Percentiles rank a stretch among this genome's conserved stretches.
Evolutionary conservation across 495 filamentous ascomycete species (phyloP).

Genomic region (Cudoniella acicularis): DNA sequence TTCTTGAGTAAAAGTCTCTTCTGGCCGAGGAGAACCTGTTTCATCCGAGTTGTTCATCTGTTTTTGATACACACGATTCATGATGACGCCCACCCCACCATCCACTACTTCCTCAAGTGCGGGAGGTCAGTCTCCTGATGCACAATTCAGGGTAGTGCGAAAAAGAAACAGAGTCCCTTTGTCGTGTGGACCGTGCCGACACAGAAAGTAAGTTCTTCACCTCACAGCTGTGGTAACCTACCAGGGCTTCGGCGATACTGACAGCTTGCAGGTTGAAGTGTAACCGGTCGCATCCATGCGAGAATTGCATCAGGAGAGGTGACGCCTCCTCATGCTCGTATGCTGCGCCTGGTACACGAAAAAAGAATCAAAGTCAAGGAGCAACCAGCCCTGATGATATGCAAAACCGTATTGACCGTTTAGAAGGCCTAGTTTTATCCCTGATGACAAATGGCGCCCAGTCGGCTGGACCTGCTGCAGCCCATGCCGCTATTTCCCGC

Average conservation of each 20-base stretch:
- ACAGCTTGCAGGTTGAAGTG: slow-evolving; percentile 70
- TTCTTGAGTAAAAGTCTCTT: background rate
- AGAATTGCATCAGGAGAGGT: slow-evolving; percentile 89
- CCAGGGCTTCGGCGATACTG: slow-evolving; percentile 17
- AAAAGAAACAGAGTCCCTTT: slow-evolving; percentile 94
- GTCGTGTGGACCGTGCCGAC: slow-evolving; percentile 89
- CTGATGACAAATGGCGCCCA: slow-evolving; percentile 90
- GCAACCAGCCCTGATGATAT: slow-evolving; percentile 83
- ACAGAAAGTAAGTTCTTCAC: slow-evolving; percentile 73
- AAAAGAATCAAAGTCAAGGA: slow-evolving; percentile 66
- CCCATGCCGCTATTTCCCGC: slow-evolving; percentile 59
- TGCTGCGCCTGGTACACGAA: slow-evolving; percentile 71
- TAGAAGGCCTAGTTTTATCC: slow-evolving; percentile 91
- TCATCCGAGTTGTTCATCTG: background rate
- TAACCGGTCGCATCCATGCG: slow-evolving; percentile 87
- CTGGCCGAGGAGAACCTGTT: background rate
- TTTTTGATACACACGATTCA: slow-evolving; percentile 7
- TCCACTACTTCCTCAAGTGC: slow-evolving; percentile 77
- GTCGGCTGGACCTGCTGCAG: slow-evolving; percentile 58
- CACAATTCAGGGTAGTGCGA: slow-evolving; percentile 82
- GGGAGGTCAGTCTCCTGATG: slow-evolving; percentile 75
- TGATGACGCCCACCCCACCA: slow-evolving; percentile 88
- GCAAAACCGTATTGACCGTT: slow-evolving; percentile 96
- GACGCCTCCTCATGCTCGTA: slow-evolving; percentile 86
- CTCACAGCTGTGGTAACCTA: background rate